Base-by-base conservation (phyloP, 2,329 filamentous ascomycete species). In the Hypoxylon sp. region DNA sequence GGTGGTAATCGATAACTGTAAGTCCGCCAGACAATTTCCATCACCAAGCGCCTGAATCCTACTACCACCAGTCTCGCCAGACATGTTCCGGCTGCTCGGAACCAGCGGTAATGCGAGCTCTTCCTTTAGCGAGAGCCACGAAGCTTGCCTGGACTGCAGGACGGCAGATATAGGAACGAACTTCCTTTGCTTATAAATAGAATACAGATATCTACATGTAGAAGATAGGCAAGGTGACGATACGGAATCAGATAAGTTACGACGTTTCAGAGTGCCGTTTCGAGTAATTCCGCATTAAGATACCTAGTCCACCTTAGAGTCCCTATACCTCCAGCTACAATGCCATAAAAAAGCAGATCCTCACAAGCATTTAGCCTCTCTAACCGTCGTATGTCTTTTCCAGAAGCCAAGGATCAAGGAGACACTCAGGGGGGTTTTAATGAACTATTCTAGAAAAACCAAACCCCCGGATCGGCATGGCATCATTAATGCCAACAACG, bases 61-160 rank as follows among this genome's bases (percentile, higher is more conserved):
- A 34, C 27, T 51, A 61, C 65, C 61, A 61, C 32, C 41, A 41
- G 34, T 30, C 43, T 61, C 56, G 56, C 32, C 19, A 48, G 23
- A 23, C 29, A 41, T 37, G 41, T 61, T 60, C 64, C 60, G 56
- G 56, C 30, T 54, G 55, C 51, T 64, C 61, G 64, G 64, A 67
- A 64, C 61, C 60, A 57, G 60, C 61, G 61, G 61, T 29, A 52
- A 64, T 34, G 37, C 16, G 30, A 11, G 21, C 29, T 27, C 29
- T 30, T 50, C 27, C 8, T 48, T 39, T 48, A 46, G 39, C 39
- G 27, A 46, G 30, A 16, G 52, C 41, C 39, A 34, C 52, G 52
- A 46, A 25, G 39, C 52, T 57, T 48, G 14, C 41, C 19, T 39
- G 8, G 43, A 29, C 53, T 57, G 19, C 19, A 14, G 8, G 12